Base-by-base conservation (phyloP, 768 basidiomycete genomes). In the Clitopilus hobsonii region DNA sequence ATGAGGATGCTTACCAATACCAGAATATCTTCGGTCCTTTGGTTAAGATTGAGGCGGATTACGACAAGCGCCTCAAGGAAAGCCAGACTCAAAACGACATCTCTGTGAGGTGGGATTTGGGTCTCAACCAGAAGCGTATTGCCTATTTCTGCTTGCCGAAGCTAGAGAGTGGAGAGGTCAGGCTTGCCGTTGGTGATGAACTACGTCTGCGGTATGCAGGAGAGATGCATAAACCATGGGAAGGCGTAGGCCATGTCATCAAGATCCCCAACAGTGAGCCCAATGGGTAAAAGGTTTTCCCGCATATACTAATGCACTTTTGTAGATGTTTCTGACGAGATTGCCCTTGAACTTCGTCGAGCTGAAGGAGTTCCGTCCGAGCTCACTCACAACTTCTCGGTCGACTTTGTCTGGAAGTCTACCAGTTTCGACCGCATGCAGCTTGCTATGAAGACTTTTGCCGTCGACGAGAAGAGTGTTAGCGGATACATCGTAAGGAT, bases 381-480 rank as follows among this genome's bases (percentile, higher is more conserved):
- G 27, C 84, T 93, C 71, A 94, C 93, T 0, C 93, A 95, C 66
- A 91, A 92, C 62, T 98, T 97, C 64, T 87, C 91, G 0, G 97
- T 89, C n/a, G 97, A 99, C 69, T 99, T 98, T 65, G 96, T 99
- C 4, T 99, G 97, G 97, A 99, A 99, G 72, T 95, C 94, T 4
- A 99, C 97, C 1, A 98, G 96, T 69, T 99, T 99, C 64, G 97
- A 99, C 69, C 82, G 97, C 49, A 99, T 99, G 97, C 97, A 99
- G 67, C 80, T 94, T 28, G 96, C 97, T 0, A 98, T 99, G 96
- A 98, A 98, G 81, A 98, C 95, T 0, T 99, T 99, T 67, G 97
- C 97, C 6, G 90, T 99, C 16, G 97, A 99, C 62, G 97, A 99
- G 72, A 97, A 98, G 79, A 97, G 94, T 67, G 97, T 99, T 62